Evolutionary conservation across 2,329 filamentous ascomycete species (phyloP), one percentile per base, ranked within the genome.

Genomic region (Aquanectria penicillioides): DNA sequence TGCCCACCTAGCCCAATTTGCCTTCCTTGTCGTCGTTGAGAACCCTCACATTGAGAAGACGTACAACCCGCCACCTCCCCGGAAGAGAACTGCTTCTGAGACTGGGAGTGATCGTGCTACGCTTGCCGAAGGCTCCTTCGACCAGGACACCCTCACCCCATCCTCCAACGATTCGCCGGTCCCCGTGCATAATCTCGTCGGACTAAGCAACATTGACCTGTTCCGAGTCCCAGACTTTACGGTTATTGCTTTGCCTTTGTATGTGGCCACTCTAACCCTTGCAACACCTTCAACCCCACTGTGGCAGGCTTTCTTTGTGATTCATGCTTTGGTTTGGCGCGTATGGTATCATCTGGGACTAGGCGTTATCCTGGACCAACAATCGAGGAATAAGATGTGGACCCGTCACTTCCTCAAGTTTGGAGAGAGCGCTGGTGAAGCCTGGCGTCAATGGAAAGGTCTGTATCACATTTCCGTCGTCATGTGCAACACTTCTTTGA

Each of bases 1-100:
- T 71, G 95, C 94, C 61, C 95, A 99, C 79, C 88, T 93, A 69
- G 92, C 94, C 57, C 95, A 99, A 79, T 94, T 99, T 75, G 89
- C 89, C 59, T 99, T 99, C 80, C 84, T 99, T 64, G 88, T 92
- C 50, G 83, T 93, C 60, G 92, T 99, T 64, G 95, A 99, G 79
- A 97, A 96, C 71, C 95, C 95, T 49, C 95, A 99, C 73, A 99
- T 99, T 78, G 93, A 98, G 71, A 96, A 96, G 81, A 97, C 89
- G 4, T 99, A 99, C 82, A 97, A 97, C 73, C 88, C 93, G 28
- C 94, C 94, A 48, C 86, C 91, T 37, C 92, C 93, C 59, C 91
- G 88, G 76, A 84, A 83, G 75, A 82, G 80, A 65, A 77, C 75
- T 43, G 69, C 74, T 7, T 75, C 73, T n/a, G 71, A 67, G 37